These are phyloP conservation scores for Polytrichum commune DNA, from an alignment of 225 moss, liverwort and hornwort genomes.

Conservation along the genomic window DNA sequence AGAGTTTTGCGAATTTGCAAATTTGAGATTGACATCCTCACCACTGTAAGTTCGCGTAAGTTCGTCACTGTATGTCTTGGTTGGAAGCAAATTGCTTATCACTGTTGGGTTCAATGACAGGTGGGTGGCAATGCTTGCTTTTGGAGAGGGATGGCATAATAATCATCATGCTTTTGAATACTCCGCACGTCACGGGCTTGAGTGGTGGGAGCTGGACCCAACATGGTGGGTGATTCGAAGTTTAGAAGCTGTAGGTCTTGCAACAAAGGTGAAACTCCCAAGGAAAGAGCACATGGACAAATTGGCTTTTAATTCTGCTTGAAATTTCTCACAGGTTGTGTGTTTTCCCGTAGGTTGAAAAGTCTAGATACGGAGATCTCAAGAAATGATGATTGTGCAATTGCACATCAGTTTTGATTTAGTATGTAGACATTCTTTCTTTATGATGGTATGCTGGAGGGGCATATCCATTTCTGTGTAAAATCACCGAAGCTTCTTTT, in stretches of 20 bases:
- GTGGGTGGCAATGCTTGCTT: constrained; percentile 72
- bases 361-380: neutral
- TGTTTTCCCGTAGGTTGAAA: neutral
- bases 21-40: no score
- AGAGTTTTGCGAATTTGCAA: no score
- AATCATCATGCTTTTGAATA: constrained; percentile 77
- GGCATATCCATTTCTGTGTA: no score
- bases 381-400: neutral
- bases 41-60: no score
- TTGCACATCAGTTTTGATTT: constrained; percentile 3
- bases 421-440: constrained; percentile 7
- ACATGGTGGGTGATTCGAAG: constrained; percentile 57
- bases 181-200: constrained; percentile 64
- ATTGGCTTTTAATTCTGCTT: constrained; percentile 12
- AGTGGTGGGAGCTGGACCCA: constrained; percentile 76
- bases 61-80: no score
- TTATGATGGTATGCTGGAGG: constrained; percentile 1
- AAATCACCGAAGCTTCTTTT: no score
- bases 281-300: constrained; percentile 37
- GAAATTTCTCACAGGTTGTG: neutral
- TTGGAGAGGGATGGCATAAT: constrained; percentile 77
- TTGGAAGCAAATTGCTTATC: no score
- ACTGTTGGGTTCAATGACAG: constrained; percentile 10
- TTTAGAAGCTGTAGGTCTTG: constrained; percentile 48
- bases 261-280: constrained; percentile 64